Evolutionary conservation across 257 asterid species (phyloP), one percentile per base, ranked within the genome.

Genomic region (Asclepias syriaca): DNA sequence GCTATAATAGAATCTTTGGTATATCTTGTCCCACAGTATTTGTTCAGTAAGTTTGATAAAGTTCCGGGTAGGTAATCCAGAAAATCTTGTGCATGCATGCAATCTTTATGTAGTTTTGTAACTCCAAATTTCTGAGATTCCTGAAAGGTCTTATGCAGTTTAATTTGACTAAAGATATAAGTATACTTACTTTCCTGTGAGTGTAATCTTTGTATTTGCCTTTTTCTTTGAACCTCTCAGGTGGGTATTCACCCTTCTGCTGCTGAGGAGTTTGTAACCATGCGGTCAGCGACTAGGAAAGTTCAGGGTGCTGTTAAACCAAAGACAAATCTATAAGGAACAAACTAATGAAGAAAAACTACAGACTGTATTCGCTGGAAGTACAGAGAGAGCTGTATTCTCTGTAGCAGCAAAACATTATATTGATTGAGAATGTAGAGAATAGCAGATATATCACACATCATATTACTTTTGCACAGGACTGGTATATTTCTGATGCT

Each of bases 231-330:
- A 21, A 50, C 37, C 27, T 6, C 82, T 6, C 82, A 94, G 99
- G 90, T 91, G 15, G 98, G 99, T 6, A 94, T 94, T 73, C 99
- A 94, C 80, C 99, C 99, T 66, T 94, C 99, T 66, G 90, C 99
- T 74, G 98, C 97, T 0, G 99, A 94, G 79, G 99, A 94, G 72
- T 94, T 94, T 22, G 99, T 94, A 78, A 91, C 98, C 0, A 91
- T 91, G 99, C 83, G 98, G 64, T 74, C 97, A 3, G 85, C 74
- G 75, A 79, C 86, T 8, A 88, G 95, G 88, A 87, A 79, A 22
- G 73, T 94, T 51, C 14, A 91, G 54, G 79, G 85, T 65, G 75
- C 88, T 61, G 79, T 72, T 68, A 91, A 94, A 83, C 90, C 92
- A 3, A 89, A 79, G 82, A 89, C 92, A 67, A 92, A 81, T 49